phyloP scores from a whole-genome alignment of 1,284 basidiomycete genomes.

The Leucocoprinus gongylophorus region DNA sequence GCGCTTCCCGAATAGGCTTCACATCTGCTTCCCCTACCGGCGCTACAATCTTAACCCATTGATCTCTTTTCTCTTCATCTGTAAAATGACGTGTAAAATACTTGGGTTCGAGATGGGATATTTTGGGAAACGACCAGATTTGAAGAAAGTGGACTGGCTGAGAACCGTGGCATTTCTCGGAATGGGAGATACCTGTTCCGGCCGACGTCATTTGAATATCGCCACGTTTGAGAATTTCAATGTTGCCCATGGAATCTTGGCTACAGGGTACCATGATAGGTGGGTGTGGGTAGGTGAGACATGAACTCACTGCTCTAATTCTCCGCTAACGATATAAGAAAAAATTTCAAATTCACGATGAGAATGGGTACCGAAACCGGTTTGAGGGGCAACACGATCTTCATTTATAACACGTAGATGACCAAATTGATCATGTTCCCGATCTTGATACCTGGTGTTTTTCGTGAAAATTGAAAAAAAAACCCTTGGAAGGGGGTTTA shows the following conservation, averaged over 20 bases:
- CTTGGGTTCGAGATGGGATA: constrained; percentile 52
- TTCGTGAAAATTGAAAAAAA: too few species aligned
- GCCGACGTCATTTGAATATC: constrained; percentile 89
- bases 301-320: constrained; percentile 64
- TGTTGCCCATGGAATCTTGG: constrained; percentile 86
- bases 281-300: neutral
- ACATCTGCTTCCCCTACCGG: constrained; percentile 55
- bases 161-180: constrained; percentile 59
- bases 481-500: constrained; percentile 10
- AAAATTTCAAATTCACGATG: constrained; percentile 92
- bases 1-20: constrained; percentile 50
- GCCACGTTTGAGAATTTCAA: constrained; percentile 81
- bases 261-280: constrained; percentile 38
- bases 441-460: constrained; percentile 62
- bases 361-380: constrained; percentile 82
- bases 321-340: constrained; percentile 74
- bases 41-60: constrained; percentile 64
- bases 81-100: constrained; percentile 86
- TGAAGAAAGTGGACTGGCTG: constrained; percentile 76
- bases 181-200: constrained; percentile 83
- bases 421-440: constrained; percentile 50
- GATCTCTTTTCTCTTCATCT: constrained; percentile 75
- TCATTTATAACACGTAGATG: constrained; percentile 80
- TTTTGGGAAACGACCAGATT: constrained; percentile 75
- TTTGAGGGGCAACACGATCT: constrained; percentile 71